phyloP scores from a whole-genome alignment of 305 asterid species.

The Nicotiana rustica region DNA sequence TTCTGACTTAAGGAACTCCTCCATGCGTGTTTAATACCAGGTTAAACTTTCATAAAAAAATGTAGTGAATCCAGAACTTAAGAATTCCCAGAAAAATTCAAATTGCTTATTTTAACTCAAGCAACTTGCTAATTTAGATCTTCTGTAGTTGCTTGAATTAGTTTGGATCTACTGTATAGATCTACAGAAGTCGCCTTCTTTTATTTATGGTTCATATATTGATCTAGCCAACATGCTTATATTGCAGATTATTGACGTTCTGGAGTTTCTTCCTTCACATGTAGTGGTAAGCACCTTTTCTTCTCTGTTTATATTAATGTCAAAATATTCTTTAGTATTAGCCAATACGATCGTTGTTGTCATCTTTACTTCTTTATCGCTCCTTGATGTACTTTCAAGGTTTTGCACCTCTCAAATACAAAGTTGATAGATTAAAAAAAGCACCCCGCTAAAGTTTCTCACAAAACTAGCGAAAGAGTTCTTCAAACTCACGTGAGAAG shows the following conservation, averaged over 20 bases:
- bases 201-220: neutral
- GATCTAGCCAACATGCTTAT: constrained; percentile 32
- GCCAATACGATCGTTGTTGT: neutral
- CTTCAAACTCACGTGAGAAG: too few species aligned
- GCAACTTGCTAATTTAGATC: constrained; percentile 11
- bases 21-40: constrained; percentile 16
- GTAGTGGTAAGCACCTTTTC: constrained; percentile 67
- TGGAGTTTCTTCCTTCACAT: constrained; percentile 92
- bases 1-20: neutral
- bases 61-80: constrained; percentile 13
- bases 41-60: neutral
- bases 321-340: constrained; percentile 12
- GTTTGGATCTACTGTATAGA: constrained; percentile 2
- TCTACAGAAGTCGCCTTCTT: neutral
- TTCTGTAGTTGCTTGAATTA: constrained; percentile 1
- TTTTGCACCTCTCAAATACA: too few species aligned
- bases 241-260: constrained; percentile 91
- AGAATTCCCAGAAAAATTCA: constrained; percentile 1
- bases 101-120: constrained; percentile 19
- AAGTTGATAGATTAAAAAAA: too few species aligned
- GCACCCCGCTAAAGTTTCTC: too few species aligned
- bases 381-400: too few species aligned
- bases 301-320: constrained; percentile 34
- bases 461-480: too few species aligned
- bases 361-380: neutral